phyloP scores from a whole-genome alignment of 495 filamentous ascomycete species.

The Aspergillus hancockii region DNA sequence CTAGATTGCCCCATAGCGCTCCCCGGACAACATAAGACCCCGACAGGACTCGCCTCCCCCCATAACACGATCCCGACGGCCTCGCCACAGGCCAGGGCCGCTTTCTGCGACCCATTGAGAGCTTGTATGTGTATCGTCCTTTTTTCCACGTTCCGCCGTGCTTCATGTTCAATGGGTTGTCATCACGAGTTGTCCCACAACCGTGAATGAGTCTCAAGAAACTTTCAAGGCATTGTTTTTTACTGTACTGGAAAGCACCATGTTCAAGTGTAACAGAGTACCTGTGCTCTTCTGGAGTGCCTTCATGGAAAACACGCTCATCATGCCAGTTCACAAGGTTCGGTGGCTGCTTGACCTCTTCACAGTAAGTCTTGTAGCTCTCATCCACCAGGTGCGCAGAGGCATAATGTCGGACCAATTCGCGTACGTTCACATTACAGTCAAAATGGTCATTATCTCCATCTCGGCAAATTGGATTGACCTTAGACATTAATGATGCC shows the following conservation, averaged over 20 bases:
- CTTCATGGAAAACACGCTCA: constrained; percentile 9
- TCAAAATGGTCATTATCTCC: neutral
- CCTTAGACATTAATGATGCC: neutral
- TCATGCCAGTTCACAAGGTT: neutral
- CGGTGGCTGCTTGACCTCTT: neutral
- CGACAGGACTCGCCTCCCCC: neutral
- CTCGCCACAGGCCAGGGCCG: neutral
- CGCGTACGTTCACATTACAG: neutral
- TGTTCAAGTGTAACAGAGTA: neutral
- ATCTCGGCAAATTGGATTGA: neutral
- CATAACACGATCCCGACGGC: neutral
- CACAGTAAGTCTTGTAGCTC: constrained; percentile 8
- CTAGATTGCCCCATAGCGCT: neutral
- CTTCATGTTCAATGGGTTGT: constrained; percentile 3
- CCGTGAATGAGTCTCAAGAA: constrained; percentile 5
- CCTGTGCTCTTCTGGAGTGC: constrained; percentile 2
- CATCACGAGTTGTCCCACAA: neutral
- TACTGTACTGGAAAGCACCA: neutral
- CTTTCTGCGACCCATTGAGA: neutral
- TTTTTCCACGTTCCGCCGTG: neutral
- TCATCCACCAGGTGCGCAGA: neutral
- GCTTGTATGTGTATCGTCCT: neutral
- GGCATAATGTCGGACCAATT: neutral
- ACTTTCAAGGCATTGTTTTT: neutral
- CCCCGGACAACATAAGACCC: neutral